These are phyloP conservation scores for Boletus holoroseus DNA, from an alignment of 1,284 basidiomycete genomes.

Conservation along the genomic window DNA sequence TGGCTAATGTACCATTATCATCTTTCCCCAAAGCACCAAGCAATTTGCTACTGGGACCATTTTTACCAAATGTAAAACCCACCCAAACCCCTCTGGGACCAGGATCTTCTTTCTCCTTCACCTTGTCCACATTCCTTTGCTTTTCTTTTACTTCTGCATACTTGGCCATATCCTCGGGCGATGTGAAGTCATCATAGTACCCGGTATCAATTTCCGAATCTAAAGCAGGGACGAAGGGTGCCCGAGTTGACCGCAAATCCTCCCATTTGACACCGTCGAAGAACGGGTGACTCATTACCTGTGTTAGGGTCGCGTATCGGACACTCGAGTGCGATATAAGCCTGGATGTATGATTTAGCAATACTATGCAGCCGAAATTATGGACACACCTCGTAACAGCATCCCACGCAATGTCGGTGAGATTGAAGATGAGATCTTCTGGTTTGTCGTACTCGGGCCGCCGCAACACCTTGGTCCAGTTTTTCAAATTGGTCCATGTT, in stretches of 20 bases:
- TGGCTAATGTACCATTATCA: slow-evolving; percentile 50
- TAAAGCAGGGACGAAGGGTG: slow-evolving; percentile 94
- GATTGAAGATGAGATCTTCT: slow-evolving; percentile 96
- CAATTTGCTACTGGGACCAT: slow-evolving; percentile 53
- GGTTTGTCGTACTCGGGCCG: slow-evolving; percentile 94
- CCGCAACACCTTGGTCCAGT: slow-evolving; percentile 89
- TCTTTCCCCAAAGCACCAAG: slow-evolving; percentile 39
- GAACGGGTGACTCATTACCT: slow-evolving; percentile 81
- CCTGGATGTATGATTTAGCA: slow-evolving; percentile 32
- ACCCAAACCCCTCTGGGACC: slow-evolving; percentile 84
- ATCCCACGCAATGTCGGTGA: slow-evolving; percentile 93
- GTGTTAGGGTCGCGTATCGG: slow-evolving; percentile 70
- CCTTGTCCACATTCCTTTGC: slow-evolving; percentile 88
- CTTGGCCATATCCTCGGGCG: slow-evolving; percentile 94
- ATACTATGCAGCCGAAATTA: neutral
- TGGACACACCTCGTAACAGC: slow-evolving; percentile 74
- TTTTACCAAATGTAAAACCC: slow-evolving; percentile 96
- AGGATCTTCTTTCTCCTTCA: slow-evolving; percentile 80
- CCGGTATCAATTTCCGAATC: slow-evolving; percentile 95
- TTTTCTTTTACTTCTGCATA: slow-evolving; percentile 98
- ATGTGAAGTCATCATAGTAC: slow-evolving; percentile 97
- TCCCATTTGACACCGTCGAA: slow-evolving; percentile 77
- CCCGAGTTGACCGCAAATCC: slow-evolving; percentile 69
- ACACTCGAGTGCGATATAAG: slow-evolving; percentile 75
- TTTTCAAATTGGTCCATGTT: slow-evolving; percentile 99